Conservation (phyloP, 2,329 filamentous ascomycete genomes). For the Aspergillus tamarii region DNA sequence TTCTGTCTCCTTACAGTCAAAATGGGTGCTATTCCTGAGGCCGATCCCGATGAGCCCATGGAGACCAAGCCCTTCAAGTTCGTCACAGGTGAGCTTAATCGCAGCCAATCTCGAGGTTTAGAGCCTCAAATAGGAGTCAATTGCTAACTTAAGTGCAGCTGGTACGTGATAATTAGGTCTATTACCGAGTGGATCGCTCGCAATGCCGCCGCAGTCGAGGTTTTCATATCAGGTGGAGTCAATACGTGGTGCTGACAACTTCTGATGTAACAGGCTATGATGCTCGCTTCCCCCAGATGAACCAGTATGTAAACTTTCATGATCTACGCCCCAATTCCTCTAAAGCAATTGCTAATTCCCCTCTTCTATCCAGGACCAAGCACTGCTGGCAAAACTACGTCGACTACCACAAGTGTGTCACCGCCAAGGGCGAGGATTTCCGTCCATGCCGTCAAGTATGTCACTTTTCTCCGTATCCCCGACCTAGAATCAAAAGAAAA, state of each 20-base stretch:
- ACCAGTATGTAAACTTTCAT: conserved; percentile 53
- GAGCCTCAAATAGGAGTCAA: conserved; percentile 34
- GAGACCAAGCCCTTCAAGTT: conserved; percentile 99
- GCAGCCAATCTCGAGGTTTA: conserved; percentile 21
- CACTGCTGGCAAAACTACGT: conserved; percentile 99
- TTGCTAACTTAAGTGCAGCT: conserved; percentile 51
- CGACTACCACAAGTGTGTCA: conserved; percentile 99
- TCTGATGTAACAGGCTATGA: conserved; percentile 76
- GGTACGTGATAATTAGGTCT: conserved; percentile 45
- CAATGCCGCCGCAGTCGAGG: conserved; percentile 12
- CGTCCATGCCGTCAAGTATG: conserved; percentile 91
- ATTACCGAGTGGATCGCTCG: conserved; percentile 16
- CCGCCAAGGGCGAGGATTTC: conserved; percentile 98
- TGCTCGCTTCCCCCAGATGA: conserved; percentile 97
- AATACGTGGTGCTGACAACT: conserved; percentile 33
- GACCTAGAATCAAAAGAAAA: neutral
- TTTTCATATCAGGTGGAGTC: conserved; percentile 13
- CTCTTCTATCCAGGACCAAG: conserved; percentile 65
- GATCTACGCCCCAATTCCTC: neutral
- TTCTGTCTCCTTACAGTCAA: conserved; percentile 51
- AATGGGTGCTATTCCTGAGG: conserved; percentile 75
- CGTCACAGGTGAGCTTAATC: conserved; percentile 79
- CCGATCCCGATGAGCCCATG: conserved; percentile 71
- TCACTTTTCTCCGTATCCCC: neutral
- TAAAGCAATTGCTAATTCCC: conserved; percentile 17